Base-by-base conservation (phyloP, 306 rosid species). In the Myrica gale region DNA sequence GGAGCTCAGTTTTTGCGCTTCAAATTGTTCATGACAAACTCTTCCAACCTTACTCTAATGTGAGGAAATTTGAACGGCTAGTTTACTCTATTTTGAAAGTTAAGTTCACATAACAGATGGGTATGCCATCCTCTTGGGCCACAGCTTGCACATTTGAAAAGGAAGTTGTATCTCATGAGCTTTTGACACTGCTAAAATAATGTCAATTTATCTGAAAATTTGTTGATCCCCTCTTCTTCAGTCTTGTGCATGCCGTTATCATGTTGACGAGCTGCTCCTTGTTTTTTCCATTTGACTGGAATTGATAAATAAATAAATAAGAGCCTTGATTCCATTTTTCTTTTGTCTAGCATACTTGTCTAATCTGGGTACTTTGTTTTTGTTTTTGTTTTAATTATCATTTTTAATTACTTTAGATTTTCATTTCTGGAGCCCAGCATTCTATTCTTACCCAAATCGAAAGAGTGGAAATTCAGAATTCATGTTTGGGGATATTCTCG, bases 161-260 rank as follows among this genome's bases (percentile, higher is more conserved):
- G 20, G 79, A 70, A 63, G 12, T 48, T 63, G 7, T 32, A 16
- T 37, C 0, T 48, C 68, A 8, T 0, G 12, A 37, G 6, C 61
- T 23, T 54, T 45, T 20, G 26, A 7, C 39, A 13, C 55, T 68
- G 55, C 75, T 41, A 78, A 71, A 73, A 74, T 71, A 58, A 71
- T 67, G 23, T 61, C 63, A 51, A 4, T 41, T 66, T 54, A 10
- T 66, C 70, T 76, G 4, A 23, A 39, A 47, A 41, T 62, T 19
- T 5, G 44, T 63, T 50, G 72, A 48, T 48, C 20, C 50, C 39
- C 26, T 15, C 9, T 9, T 37, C 63, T 66, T 66, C 32, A 43
- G 13, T 21, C 23, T 42, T 42, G 70, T 43, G 21, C 21, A 43
- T 61, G 68, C 23, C 15, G 41, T 42, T 62, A 7, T 12, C 7